Conservation (phyloP, 352 stramenopile genomes). For the Globisporangium nodosum region DNA sequence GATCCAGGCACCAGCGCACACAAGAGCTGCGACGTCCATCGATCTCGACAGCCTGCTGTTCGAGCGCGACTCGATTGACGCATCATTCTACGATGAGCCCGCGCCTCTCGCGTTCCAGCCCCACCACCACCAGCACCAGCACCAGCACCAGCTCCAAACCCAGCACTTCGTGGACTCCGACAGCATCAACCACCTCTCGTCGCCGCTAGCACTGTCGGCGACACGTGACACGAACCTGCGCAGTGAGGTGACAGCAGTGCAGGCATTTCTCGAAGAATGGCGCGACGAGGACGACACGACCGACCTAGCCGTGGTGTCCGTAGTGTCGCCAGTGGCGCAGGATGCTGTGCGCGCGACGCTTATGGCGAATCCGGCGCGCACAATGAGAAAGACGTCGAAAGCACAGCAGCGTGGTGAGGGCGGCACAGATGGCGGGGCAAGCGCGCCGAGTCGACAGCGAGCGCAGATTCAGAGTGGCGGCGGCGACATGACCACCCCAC, state of each 20-base stretch:
- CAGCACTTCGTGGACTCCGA: background rate
- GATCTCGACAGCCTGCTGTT: constrained; percentile 9
- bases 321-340: background rate
- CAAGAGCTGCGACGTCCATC: background rate
- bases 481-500: no score
- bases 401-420: no score
- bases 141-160: background rate
- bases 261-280: constrained; percentile 7
- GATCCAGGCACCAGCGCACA: background rate
- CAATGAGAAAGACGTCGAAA: background rate
- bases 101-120: background rate
- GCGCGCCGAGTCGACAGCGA: background rate
- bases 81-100: background rate
- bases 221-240: background rate
- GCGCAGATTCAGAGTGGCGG: background rate
- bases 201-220: background rate
- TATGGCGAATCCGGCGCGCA: background rate
- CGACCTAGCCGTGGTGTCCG: no score
- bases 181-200: background rate
- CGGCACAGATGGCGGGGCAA: background rate
- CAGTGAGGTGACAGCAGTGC: constrained; percentile 3
- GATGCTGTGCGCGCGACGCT: background rate
- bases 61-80: constrained; percentile 9
- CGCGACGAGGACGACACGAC: constrained; percentile 4
- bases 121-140: background rate